Conservation (phyloP, 1,284 basidiomycete species). For the Ganoderma boninense region DNA sequence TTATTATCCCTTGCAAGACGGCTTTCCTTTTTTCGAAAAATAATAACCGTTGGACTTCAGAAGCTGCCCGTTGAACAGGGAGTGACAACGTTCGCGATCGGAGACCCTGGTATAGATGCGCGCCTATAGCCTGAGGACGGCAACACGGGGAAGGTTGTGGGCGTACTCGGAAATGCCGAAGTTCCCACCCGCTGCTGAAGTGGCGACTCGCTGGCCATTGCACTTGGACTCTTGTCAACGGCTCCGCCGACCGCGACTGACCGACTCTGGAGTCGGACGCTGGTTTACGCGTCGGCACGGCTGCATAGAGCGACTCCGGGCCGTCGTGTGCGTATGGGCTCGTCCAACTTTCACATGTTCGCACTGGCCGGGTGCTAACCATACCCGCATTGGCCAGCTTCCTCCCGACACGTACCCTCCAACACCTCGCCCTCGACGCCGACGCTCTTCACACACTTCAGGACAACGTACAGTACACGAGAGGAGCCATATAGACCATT, state of each 20-base stretch:
- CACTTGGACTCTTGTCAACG: background rate
- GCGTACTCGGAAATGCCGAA: background rate
- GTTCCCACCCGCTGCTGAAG: background rate
- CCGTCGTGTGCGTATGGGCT: background rate
- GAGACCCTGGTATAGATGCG: background rate
- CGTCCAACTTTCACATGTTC: constrained; percentile 3
- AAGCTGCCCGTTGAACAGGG: background rate
- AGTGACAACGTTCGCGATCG: background rate
- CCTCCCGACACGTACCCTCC: background rate
- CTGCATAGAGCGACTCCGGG: background rate
- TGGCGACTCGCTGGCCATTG: background rate
- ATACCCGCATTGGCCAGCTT: background rate
- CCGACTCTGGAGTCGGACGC: background rate
- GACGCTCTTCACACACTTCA: background rate
- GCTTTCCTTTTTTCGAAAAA: too few species aligned
- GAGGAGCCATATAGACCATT: background rate
- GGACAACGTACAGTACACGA: background rate
- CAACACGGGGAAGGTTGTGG: background rate
- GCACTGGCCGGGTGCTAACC: background rate
- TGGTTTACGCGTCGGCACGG: background rate
- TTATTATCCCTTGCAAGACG: background rate
- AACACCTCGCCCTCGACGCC: background rate
- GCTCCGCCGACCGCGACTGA: background rate
- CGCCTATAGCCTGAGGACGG: background rate
- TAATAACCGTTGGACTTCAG: background rate